Percentiles rank a stretch among this genome's conserved stretches.
Evolutionary conservation across 2,329 filamentous ascomycete species (phyloP).

Genomic region (Amauroascus verrucosus): DNA sequence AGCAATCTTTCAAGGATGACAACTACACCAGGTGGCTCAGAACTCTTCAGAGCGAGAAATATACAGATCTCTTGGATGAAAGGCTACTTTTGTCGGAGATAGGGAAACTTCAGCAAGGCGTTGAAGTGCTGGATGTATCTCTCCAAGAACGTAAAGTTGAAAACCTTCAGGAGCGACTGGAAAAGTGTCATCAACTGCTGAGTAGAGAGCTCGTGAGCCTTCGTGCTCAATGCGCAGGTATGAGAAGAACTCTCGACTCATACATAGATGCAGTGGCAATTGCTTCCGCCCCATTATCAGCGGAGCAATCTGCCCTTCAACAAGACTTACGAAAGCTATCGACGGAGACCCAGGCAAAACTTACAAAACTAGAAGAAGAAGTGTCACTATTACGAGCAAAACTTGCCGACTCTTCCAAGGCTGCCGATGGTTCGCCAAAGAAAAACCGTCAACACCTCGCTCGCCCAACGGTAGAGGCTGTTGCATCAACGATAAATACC

Average conservation of each 20-base stretch:
- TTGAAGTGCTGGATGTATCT: conserved; percentile 55
- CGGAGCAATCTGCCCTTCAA: conserved; percentile 75
- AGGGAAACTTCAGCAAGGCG: conserved; percentile 53
- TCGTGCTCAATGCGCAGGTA: conserved; percentile 63
- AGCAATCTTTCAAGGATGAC: conserved; percentile 37
- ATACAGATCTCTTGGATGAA: conserved; percentile 57
- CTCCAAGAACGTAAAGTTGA: conserved; percentile 60
- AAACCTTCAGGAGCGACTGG: conserved; percentile 58
- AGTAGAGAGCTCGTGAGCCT: conserved; percentile 60
- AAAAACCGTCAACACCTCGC: conserved; percentile 15
- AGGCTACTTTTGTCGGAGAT: conserved; percentile 70
- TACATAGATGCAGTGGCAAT: conserved; percentile 60
- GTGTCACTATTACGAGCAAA: conserved; percentile 69
- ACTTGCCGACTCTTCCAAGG: conserved; percentile 49
- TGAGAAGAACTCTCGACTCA: conserved; percentile 63
- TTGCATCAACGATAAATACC: conserved; percentile 81
- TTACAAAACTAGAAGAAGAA: conserved; percentile 70
- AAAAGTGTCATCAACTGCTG: conserved; percentile 50
- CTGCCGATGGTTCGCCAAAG: conserved; percentile 38
- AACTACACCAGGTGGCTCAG: conserved; percentile 41
- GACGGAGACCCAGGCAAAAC: conserved; percentile 59
- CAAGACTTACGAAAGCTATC: conserved; percentile 71
- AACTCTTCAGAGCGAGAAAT: conserved; percentile 40
- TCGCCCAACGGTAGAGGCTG: conserved; percentile 79
- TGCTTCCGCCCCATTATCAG: conserved; percentile 63